These are phyloP conservation scores for Celoporthe dispersa DNA, from an alignment of 2,329 filamentous ascomycete genomes.

Conservation along the genomic window DNA sequence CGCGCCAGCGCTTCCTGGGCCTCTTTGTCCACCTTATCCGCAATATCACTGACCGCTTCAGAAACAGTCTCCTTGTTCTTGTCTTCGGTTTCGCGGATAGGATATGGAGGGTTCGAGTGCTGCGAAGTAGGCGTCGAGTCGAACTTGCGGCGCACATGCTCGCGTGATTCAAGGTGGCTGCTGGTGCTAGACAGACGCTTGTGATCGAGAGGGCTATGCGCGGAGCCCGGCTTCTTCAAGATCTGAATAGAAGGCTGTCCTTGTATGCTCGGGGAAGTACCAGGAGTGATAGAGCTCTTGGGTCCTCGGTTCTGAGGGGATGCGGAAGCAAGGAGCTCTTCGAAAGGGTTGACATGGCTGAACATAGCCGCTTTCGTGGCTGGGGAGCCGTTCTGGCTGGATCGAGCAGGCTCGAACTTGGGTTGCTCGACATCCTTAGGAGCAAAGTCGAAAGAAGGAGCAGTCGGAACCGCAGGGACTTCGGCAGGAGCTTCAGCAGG, in stretches of 20 bases:
- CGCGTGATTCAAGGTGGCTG: conserved; percentile 26
- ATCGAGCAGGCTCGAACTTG: conserved; percentile 36
- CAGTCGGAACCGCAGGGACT: conserved; percentile 27
- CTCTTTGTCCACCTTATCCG: conserved; percentile 53
- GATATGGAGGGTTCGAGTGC: conserved; percentile 27
- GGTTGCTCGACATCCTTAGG: conserved; percentile 33
- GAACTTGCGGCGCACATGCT: conserved; percentile 40
- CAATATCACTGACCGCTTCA: conserved; percentile 70
- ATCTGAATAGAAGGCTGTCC: conserved; percentile 34
- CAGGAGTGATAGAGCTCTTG: conserved; percentile 42
- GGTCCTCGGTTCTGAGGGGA: conserved; percentile 35
- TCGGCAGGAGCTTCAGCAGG: conserved; percentile 39
- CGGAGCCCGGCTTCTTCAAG: conserved; percentile 50
- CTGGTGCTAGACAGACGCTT: conserved; percentile 38
- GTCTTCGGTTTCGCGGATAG: conserved; percentile 25
- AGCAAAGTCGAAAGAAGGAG: conserved; percentile 36
- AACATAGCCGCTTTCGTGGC: conserved; percentile 39
- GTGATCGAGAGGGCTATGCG: conserved; percentile 46
- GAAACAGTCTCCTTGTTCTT: conserved; percentile 68
- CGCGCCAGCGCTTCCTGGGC: conserved; percentile 69
- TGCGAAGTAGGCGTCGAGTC: conserved; percentile 41
- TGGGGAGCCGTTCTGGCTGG: conserved; percentile 36
- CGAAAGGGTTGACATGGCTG: conserved; percentile 45
- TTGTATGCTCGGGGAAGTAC: conserved; percentile 50
- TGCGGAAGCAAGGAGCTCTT: conserved; percentile 45